Base-by-base conservation (phyloP, 108 stramenopile species). In the Cylindrotheca fusiformis region DNA sequence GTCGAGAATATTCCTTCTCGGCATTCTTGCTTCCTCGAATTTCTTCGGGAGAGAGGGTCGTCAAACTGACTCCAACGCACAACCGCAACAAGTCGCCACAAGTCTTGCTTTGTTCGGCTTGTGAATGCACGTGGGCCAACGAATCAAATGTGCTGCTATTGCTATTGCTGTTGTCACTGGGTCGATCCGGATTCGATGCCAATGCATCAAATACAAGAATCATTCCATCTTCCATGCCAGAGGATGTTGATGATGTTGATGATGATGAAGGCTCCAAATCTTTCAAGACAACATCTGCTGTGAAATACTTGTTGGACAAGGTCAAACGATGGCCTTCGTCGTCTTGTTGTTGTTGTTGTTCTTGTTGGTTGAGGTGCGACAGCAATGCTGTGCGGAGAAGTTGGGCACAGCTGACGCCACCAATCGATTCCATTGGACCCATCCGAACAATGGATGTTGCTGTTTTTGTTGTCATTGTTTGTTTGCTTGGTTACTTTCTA, bases 1-100 rank as follows among this genome's bases (percentile, higher is more conserved):
- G 74, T 53, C 82, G 58, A 1, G 92, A 88, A 41, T 87, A 93
- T 70, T 88, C 88, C 47, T 80, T 64, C 63, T 90, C 87, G 49
- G 72, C 50, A 14, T 75, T 55, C 19, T 63, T 71, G 6, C 14
- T 14, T 21, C 76, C 74, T 14, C 77, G 58, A 10, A 69, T 52
- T 61, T 82, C 74, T 23, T 69, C 41, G 4, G 66, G 65, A 26
- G 58, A 45, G 23, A 68, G 49, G 23, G 57, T 61, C 10, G 59
- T 61, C 24, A 67, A 33, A 36, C 60, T 58, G 8, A 79, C 57
- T 3, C 85, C 85, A 1, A 93, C 82, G 65, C 92, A 93, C 6
- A 93, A 69, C 28, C 88, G 80, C 1, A 93, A 60, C 50, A 88
- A 59, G 10, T 90, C 88, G 23, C 88, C 88, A 48, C 58, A 65